Evolutionary conservation across 2,329 filamentous ascomycete genomes (phyloP).

Genomic region (Talaromyces marneffei): DNA sequence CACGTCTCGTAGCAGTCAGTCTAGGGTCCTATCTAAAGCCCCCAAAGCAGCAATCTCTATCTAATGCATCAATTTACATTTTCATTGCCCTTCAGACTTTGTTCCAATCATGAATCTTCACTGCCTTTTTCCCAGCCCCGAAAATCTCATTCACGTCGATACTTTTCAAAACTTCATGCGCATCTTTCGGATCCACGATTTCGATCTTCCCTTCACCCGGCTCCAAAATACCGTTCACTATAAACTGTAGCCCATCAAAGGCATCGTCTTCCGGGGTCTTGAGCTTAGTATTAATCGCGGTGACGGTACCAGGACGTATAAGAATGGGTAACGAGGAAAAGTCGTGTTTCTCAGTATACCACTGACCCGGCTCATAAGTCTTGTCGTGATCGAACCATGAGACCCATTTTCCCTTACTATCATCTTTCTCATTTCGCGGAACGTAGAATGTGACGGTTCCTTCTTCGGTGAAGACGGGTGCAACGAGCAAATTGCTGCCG

Average conservation of each 20-base stretch:
- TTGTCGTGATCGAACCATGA: conserved; percentile 44
- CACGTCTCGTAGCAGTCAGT: not conserved
- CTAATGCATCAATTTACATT: not conserved
- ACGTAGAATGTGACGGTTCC: conserved; percentile 62
- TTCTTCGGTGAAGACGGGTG: conserved; percentile 58
- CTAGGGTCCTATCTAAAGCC: not conserved
- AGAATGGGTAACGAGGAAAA: conserved; percentile 57
- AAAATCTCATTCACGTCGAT: not conserved
- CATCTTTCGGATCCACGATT: conserved; percentile 8
- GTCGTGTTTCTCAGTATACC: conserved; percentile 56
- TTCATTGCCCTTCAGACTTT: not conserved
- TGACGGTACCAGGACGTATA: conserved; percentile 44
- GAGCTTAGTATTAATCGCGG: conserved; percentile 6
- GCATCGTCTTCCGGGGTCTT: conserved; percentile 9
- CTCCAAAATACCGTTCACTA: conserved; percentile 3
- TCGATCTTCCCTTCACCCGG: not conserved
- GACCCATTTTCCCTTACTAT: conserved; percentile 44
- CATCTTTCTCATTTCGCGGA: conserved; percentile 47
- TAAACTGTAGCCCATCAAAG: conserved; percentile 9
- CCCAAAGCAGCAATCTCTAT: not conserved
- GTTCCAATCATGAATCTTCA: not conserved
- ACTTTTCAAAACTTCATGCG: conserved; percentile 42
- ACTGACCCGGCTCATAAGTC: conserved; percentile 39
- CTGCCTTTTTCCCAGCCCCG: not conserved
- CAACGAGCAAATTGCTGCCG: conserved; percentile 58